These are phyloP conservation scores for Saccharomycopsis selenospora DNA, from an alignment of 805 yeast genomes.

Conservation along the genomic window DNA sequence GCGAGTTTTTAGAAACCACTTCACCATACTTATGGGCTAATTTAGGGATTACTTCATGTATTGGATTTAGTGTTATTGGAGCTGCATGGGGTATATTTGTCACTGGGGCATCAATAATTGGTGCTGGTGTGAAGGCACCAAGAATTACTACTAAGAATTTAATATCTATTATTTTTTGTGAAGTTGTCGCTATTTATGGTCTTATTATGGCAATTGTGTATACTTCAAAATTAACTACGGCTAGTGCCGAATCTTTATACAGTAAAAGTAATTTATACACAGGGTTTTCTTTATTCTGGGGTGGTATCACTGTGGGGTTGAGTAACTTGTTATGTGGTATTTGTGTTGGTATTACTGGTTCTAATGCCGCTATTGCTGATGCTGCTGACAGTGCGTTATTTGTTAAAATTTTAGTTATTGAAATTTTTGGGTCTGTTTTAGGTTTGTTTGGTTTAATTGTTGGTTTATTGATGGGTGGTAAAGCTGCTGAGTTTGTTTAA, in stretches of 20 bases:
- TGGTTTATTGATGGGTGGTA: constrained; percentile 94
- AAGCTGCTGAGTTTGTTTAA: constrained; percentile 57
- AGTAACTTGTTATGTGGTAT: constrained; percentile 94
- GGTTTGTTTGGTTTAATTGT: constrained; percentile 96
- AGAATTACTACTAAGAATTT: constrained; percentile 95
- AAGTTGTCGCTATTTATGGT: constrained; percentile 98
- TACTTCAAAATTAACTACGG: constrained; percentile 72
- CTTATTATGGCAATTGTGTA: constrained; percentile 96
- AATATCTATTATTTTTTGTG: constrained; percentile 96
- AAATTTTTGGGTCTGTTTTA: constrained; percentile 93
- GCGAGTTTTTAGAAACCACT: constrained; percentile 72
- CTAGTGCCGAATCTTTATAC: constrained; percentile 50
- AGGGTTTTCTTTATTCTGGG: constrained; percentile 96
- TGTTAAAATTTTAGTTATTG: constrained; percentile 93
- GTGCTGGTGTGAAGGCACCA: constrained; percentile 98
- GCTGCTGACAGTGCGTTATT: constrained; percentile 95
- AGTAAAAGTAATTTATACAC: constrained; percentile 88
- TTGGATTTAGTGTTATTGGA: constrained; percentile 91
- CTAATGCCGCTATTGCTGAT: constrained; percentile 97
- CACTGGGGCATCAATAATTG: constrained; percentile 89
- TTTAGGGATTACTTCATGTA: constrained; percentile 82
- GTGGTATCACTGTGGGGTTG: constrained; percentile 91
- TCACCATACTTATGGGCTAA: constrained; percentile 98
- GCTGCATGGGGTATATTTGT: constrained; percentile 99
- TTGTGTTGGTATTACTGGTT: constrained; percentile 95